Conservation (phyloP, 768 basidiomycete genomes). For the Mycena venus region DNA sequence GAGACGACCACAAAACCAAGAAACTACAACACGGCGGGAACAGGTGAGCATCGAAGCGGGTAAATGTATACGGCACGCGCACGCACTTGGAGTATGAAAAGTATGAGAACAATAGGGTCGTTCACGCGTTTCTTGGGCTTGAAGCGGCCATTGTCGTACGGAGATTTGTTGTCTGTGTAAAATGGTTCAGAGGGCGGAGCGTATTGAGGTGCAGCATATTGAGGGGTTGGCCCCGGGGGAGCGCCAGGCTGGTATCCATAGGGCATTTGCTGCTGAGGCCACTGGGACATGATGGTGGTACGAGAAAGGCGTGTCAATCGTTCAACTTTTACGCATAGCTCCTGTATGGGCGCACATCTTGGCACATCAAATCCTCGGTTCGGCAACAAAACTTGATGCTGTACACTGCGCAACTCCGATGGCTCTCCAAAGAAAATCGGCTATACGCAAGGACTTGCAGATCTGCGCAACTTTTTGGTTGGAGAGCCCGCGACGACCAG, state of each 20-base stretch:
- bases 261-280: constrained; percentile 24
- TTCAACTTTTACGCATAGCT: neutral
- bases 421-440: no score
- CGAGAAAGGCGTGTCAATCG: neutral
- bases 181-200: constrained; percentile 41
- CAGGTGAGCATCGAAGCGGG: neutral
- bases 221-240: constrained; percentile 54
- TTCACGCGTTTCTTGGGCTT: constrained; percentile 78
- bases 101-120: constrained; percentile 76
- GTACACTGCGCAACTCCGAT: no score
- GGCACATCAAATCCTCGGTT: neutral
- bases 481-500: no score
- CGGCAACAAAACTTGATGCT: no score
- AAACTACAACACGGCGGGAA: constrained; percentile 56
- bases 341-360: neutral
- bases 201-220: constrained; percentile 50
- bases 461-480: no score
- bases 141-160: constrained; percentile 74
- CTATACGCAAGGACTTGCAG: no score
- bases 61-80: no score
- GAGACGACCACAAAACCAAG: constrained; percentile 78
- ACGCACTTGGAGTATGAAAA: constrained; percentile 79
- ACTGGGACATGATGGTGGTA: constrained; percentile 29
- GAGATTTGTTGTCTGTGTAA: constrained; percentile 58
- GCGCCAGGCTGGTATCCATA: constrained; percentile 43